Evolutionary conservation across 2,329 filamentous ascomycete genomes (phyloP), one percentile per base, ranked within the genome.

Genomic region (Chalaropsis ovoidea): DNA sequence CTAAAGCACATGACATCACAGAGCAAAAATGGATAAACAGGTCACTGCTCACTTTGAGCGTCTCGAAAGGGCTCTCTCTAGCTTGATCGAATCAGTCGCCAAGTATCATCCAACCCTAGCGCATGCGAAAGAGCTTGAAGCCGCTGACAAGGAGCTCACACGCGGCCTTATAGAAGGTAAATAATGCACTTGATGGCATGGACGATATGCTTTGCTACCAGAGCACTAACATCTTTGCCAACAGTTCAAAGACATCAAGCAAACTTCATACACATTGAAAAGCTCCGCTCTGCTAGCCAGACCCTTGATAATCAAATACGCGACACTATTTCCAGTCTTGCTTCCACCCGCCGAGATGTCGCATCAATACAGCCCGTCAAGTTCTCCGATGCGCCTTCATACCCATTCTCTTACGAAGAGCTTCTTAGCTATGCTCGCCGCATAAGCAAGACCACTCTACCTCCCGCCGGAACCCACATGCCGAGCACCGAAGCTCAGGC

Each of bases 381-480:
- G 24, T 82, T 83, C 69, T 79, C 82, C 4, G 73, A 79, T 6
- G 76, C 74, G 3, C 76, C 79, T 1, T 81, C 78, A 72, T 79
- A 81, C 69, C 75, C 79, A 10, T 81, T 94, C 62, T 81, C 81
- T 2, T 89, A 90, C 72, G 81, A 85, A 56, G 86, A 92, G 70
- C 82, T 95, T 0, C 84, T 95, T 24, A 81, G 79, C 68, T 94
- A 90, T 73, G 90, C 89, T 24, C 86, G 87, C 54, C 85, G 86
- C 69, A 94, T 95, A 72, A 88, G 86, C 73, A 88, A 86, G 73
- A 90, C 86, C 69, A 93, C 90, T 0, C 80, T 90, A 13, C 89
- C 90, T 0, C 77, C 78, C 61, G 74, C 78, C 13, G 79, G 80
- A 68, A 73, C 75, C 24, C 65, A 76, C 22, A 71, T 73, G 22